Conservation (phyloP, 768 basidiomycete species). For the Tulasnella sp. region DNA sequence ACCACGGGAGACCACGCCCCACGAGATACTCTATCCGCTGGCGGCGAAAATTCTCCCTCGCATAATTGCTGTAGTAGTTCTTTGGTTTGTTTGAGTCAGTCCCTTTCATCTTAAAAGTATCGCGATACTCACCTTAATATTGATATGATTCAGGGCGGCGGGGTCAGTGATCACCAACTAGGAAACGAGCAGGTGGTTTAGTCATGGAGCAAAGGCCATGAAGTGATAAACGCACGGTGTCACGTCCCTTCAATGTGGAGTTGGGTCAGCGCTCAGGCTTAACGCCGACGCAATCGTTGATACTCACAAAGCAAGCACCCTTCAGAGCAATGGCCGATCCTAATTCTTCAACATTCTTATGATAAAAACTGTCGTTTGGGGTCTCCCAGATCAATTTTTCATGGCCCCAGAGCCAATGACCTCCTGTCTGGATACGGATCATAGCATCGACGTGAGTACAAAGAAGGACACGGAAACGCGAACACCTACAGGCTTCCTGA, state of each 20-base stretch:
- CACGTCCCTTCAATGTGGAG: neutral
- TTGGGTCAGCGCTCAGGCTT: neutral
- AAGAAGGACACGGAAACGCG: too few relatives aligned
- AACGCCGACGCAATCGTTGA: too few relatives aligned
- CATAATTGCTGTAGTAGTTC: neutral
- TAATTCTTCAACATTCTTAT: conserved; percentile 11
- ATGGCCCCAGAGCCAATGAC: conserved; percentile 20
- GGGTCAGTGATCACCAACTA: conserved; percentile 22
- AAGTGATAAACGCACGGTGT: neutral
- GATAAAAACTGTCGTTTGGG: conserved; percentile 17
- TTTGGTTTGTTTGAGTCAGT: neutral
- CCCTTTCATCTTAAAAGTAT: neutral
- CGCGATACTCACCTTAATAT: neutral
- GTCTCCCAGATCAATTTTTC: conserved; percentile 17
- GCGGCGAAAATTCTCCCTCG: conserved; percentile 20
- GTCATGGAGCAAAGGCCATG: conserved; percentile 16
- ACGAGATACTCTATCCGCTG: conserved; percentile 27
- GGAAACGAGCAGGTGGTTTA: neutral
- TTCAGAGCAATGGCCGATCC: neutral
- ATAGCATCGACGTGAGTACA: too few relatives aligned
- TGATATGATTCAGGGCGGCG: conserved; percentile 19
- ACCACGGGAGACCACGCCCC: conserved; percentile 29
- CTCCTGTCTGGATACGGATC: neutral
- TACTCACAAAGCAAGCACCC: neutral
- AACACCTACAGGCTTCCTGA: too few relatives aligned